phyloP scores from a whole-genome alignment of 1,284 basidiomycete genomes.

The Cutaneotrichosporon cutaneum region DNA sequence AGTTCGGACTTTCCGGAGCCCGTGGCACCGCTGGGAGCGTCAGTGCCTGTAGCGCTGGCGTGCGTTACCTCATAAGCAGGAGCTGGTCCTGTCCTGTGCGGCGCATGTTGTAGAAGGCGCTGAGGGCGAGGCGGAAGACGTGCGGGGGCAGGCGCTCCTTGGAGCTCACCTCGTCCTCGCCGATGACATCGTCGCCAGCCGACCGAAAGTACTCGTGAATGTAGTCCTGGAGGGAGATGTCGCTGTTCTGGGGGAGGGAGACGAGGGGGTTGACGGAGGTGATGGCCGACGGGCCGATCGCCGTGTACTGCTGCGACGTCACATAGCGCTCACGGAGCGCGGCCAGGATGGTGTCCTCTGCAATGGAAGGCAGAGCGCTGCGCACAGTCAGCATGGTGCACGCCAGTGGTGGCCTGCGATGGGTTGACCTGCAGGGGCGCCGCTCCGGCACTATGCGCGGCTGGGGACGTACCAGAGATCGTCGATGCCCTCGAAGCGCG shows the following conservation, averaged over 20 bases:
- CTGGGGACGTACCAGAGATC: slow-evolving; percentile 40
- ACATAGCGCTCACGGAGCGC: slow-evolving; percentile 83
- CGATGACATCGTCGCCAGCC: slow-evolving; percentile 56
- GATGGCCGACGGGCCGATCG: slow-evolving; percentile 66
- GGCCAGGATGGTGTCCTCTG: slow-evolving; percentile 55
- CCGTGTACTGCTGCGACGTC: slow-evolving; percentile 77
- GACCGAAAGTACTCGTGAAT: slow-evolving; percentile 65
- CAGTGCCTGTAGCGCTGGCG: background rate
- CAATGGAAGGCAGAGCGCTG: slow-evolving; percentile 44
- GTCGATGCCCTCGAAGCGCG: slow-evolving; percentile 40
- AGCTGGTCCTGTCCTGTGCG: slow-evolving; percentile 91
- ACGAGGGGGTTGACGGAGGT: slow-evolving; percentile 88
- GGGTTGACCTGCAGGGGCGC: background rate
- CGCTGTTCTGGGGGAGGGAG: slow-evolving; percentile 73
- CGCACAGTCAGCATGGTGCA: slow-evolving; percentile 3
- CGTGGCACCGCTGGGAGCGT: slow-evolving; percentile 73
- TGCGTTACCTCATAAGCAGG: slow-evolving; percentile 69
- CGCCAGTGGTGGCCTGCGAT: background rate
- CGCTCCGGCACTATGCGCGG: background rate
- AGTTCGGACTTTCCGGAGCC: slow-evolving; percentile 92
- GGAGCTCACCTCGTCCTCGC: slow-evolving; percentile 23
- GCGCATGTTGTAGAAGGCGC: slow-evolving; percentile 94
- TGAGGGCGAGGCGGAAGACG: slow-evolving; percentile 84
- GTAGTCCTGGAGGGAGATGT: slow-evolving; percentile 78
- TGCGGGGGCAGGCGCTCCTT: slow-evolving; percentile 63